Base-by-base conservation (phyloP, 495 filamentous ascomycete genomes). In the Copromyces sp. region DNA sequence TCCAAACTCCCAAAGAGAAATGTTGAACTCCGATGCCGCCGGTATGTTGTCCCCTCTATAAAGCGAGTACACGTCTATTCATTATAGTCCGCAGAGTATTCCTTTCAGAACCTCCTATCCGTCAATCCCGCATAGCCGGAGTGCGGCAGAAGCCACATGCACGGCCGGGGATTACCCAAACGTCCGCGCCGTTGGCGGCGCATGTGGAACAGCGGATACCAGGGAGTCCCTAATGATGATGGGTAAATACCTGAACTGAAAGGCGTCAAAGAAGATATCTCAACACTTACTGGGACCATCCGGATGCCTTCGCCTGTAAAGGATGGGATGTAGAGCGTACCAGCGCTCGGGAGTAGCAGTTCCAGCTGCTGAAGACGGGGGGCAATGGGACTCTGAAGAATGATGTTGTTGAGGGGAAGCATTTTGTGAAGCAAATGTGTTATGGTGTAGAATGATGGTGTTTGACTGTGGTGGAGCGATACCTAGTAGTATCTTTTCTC, bases 131-230 rank as follows among this genome's bases (percentile, higher is more conserved):
- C 53, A 65, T 65, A 1, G 76, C 75, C 3, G 80, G 76, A 1
- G 84, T 86, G 38, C 83, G 79, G 75, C 85, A 87, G 69, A 83
- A 80, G 12, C 78, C 78, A 70, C 85, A 87, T 24, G 80, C 75
- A 44, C 81, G 77, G 45, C 85, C 84, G 3, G 84, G 84, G 44
- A 86, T 80, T 61, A 87, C 84, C 85, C 85, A 87, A 53, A 85
- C 81, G 44, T 86, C 85, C 38, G 81, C 75, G 42, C 85, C 85
- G 47, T 85, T 84, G 24, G 77, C 79, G 45, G 80, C 78, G 68
- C 80, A 81, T 1, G 72, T 80, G 2, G 61, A 71, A 68, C 80
- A 81, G 11, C 70, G 75, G n/a, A 80, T 73, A 4, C 80, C 80
- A 14, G 80, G 80, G 11, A 78, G 47, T 73, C 78, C 9, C 38